These are phyloP conservation scores for Arabidopsis arenosa DNA, from an alignment of 345 rosid species.

Conservation along the genomic window DNA sequence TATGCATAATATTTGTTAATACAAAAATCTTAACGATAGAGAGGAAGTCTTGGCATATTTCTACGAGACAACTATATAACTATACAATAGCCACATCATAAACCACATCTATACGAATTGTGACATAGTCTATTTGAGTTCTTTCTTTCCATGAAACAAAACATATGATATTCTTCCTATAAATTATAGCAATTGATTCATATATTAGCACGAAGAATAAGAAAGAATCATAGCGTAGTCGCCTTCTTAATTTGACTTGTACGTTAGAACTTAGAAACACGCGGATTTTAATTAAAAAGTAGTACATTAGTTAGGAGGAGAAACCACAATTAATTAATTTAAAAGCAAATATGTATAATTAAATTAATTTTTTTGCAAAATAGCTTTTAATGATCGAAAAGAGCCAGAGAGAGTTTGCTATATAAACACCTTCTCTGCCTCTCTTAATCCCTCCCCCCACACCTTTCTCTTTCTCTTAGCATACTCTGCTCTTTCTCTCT, in stretches of 20 bases:
- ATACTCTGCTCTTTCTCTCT: constrained; percentile 32
- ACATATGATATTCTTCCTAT: neutral
- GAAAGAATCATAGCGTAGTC: constrained; percentile 30
- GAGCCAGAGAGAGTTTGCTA: constrained; percentile 41
- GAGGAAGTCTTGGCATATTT: no score
- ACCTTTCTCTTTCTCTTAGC: constrained; percentile 33
- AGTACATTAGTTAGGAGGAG: constrained; percentile 29
- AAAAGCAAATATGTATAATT: neutral
- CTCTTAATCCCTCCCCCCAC: constrained; percentile 44
- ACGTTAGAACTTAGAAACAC: constrained; percentile 42
- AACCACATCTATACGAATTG: neutral
- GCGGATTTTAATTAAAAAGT: constrained; percentile 16
- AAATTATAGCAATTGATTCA: neutral
- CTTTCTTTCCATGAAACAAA: constrained; percentile 13
- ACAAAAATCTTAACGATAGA: no score
- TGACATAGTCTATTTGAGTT: neutral
- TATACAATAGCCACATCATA: neutral
- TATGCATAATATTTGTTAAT: no score
- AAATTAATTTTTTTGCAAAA: neutral
- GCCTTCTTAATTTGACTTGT: constrained; percentile 45
- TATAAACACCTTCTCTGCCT: constrained; percentile 31
- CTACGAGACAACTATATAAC: no score
- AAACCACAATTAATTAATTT: neutral
- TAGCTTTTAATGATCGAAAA: constrained; percentile 46
- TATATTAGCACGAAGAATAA: constrained; percentile 11